Base-by-base conservation (phyloP, 176 grass and related monocot genomes). In the Musa beccarii region DNA sequence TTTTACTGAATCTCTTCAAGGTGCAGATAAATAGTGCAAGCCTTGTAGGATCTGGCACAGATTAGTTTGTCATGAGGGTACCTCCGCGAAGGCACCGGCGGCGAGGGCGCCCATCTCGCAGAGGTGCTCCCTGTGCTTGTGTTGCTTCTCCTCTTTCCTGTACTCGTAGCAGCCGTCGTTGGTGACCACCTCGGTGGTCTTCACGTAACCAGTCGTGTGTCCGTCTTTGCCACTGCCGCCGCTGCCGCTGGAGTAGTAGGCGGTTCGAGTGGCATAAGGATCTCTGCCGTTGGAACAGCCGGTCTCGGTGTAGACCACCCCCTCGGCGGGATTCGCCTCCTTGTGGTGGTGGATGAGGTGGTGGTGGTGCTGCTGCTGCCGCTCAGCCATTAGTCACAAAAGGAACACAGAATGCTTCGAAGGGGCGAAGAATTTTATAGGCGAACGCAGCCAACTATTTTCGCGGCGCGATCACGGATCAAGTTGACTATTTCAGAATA, bases 101-200 rank as follows among this genome's bases (percentile, higher is more conserved):
- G 89, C 87, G 3, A 96, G 1, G 24, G 83, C 15, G 11, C 89
- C 93, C 25, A 88, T 51, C 83, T 96, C 89, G 23, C 87, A 89
- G 73, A 90, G 64, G 59, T 85, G 89, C 70, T 96, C 87, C 79
- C 79, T 96, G 69, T 83, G 54, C 85, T 96, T 92, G 85, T 90
- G 87, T 10, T 80, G 76, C 79, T 90, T 92, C 77, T 79, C 93
- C 76, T 92, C 89, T 73, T 89, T 87, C 76, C 59, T 66, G 54
- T 88, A 92, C 72, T 59, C 76, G 55, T 82, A 87, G 11, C 83
- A 75, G 0, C 86, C 85, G 21, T 86, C 78, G 29, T 78, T 59
- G 13, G 72, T 57, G 9, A 64, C 76, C 2, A 73, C 75, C 53
- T 3, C 83, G 75, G 22, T 73, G 63, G 13, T 81, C 57, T 52